phyloP scores from a whole-genome alignment of 2,329 filamentous ascomycete species.

The Pseudonectria buxi region DNA sequence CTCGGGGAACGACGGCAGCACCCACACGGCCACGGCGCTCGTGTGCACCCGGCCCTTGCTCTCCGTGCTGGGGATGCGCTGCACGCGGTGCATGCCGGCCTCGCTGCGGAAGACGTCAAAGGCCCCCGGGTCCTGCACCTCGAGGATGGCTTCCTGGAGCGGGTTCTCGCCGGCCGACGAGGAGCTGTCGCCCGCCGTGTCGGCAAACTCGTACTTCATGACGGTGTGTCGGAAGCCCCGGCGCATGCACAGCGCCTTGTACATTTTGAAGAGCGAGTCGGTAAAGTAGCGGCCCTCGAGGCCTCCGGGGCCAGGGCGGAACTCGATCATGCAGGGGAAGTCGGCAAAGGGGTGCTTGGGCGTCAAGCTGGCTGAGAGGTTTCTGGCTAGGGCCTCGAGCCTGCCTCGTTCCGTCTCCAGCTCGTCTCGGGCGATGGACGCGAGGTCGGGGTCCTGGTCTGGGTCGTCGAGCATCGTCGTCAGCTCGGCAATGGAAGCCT shows the following conservation, averaged over 20 bases:
- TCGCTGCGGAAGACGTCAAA: conserved; percentile 81
- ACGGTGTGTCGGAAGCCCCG: conserved; percentile 59
- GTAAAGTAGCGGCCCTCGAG: conserved; percentile 89
- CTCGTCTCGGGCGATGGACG: conserved; percentile 74
- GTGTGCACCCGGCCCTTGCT: conserved; percentile 89
- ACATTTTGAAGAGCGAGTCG: conserved; percentile 84
- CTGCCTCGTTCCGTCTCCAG: conserved; percentile 57
- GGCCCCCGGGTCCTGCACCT: conserved; percentile 68
- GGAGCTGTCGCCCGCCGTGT: conserved; percentile 51
- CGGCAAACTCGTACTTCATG: conserved; percentile 73
- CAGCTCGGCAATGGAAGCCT: conserved; percentile 48
- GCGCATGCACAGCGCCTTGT: conserved; percentile 67
- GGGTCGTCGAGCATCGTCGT: conserved; percentile 37
- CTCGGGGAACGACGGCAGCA: conserved; percentile 75
- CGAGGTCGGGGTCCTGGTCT: conserved; percentile 61
- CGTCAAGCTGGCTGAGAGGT: conserved; percentile 70
- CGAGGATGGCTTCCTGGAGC: conserved; percentile 80
- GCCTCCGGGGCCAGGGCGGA: conserved; percentile 85
- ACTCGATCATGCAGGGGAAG: conserved; percentile 84
- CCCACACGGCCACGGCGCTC: conserved; percentile 84
- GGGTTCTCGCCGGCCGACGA: conserved; percentile 56
- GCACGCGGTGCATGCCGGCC: conserved; percentile 90
- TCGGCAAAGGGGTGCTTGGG: conserved; percentile 85
- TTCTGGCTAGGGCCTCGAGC: conserved; percentile 56
- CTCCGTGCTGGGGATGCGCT: conserved; percentile 87